phyloP scores from a whole-genome alignment of 2,329 filamentous ascomycete genomes.

The Cladobotryum protrusum region DNA sequence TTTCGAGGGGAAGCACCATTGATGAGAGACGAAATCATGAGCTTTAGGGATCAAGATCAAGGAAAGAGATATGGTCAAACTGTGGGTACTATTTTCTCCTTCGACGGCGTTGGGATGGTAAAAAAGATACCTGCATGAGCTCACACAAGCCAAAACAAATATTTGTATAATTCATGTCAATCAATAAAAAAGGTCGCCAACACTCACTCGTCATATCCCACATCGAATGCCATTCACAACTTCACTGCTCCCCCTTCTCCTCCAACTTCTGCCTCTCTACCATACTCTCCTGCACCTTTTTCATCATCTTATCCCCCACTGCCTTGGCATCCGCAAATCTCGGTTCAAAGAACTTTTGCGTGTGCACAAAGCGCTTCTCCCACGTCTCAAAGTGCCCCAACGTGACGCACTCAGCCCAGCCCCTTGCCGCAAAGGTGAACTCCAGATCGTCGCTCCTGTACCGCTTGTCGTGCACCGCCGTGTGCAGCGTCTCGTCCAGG shows the following conservation, averaged over 20 bases:
- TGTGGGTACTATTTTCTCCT: background rate
- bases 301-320: constrained; percentile 95
- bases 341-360: constrained; percentile 86
- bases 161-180: background rate
- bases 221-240: background rate
- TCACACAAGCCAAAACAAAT: background rate
- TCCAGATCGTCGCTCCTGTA: constrained; percentile 96
- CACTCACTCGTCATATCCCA: background rate
- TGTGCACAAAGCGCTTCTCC: constrained; percentile 81
- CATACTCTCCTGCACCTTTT: constrained; percentile 82
- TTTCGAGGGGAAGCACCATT: too few species aligned
- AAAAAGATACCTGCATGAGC: background rate
- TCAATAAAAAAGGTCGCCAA: background rate
- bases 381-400: constrained; percentile 92
- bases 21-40: too few species aligned
- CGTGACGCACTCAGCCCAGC: constrained; percentile 90
- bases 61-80: background rate
- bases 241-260: background rate
- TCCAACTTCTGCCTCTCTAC: constrained; percentile 24
- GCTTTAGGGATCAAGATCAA: background rate
- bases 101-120: background rate
- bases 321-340: constrained; percentile 81
- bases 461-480: constrained; percentile 80
- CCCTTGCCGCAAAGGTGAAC: constrained; percentile 93
- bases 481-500: constrained; percentile 77